These are phyloP conservation scores for Jacaranda copaia DNA, from an alignment of 257 asterid genomes.

Conservation along the genomic window DNA sequence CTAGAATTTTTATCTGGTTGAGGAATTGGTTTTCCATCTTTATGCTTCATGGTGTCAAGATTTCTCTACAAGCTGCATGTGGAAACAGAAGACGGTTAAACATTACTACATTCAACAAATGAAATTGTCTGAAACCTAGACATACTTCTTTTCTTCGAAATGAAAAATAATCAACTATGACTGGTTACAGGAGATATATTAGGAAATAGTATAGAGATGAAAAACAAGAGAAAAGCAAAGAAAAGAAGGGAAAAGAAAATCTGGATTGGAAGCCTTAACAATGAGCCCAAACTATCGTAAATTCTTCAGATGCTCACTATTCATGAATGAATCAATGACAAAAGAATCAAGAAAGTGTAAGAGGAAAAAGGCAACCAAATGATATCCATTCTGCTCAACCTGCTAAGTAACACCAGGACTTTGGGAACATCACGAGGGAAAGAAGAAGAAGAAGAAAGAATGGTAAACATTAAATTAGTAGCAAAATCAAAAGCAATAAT, in stretches of 20 bases:
- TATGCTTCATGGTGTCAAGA: slow-evolving; percentile 71
- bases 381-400: no score
- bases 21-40: slow-evolving; percentile 75
- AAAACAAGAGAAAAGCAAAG: neutral
- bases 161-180: neutral
- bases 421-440: no score
- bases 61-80: slow-evolving; percentile 53
- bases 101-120: slow-evolving; percentile 10
- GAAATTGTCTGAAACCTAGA: neutral
- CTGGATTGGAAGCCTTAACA: neutral
- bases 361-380: no score
- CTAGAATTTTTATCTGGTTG: slow-evolving; percentile 66
- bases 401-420: no score
- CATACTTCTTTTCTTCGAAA: neutral
- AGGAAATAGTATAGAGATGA: neutral
- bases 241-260: no score
- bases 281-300: neutral
- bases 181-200: neutral
- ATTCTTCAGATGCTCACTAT: neutral
- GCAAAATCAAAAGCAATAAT: no score
- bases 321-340: slow-evolving; percentile 8
- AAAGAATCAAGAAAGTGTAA: neutral
- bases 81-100: slow-evolving; percentile 12
- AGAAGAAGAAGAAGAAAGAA: no score
- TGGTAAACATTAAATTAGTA: no score